Conservation (phyloP, 169 alveolate genomes). For the Ichthyophthirius multifiliis region DNA sequence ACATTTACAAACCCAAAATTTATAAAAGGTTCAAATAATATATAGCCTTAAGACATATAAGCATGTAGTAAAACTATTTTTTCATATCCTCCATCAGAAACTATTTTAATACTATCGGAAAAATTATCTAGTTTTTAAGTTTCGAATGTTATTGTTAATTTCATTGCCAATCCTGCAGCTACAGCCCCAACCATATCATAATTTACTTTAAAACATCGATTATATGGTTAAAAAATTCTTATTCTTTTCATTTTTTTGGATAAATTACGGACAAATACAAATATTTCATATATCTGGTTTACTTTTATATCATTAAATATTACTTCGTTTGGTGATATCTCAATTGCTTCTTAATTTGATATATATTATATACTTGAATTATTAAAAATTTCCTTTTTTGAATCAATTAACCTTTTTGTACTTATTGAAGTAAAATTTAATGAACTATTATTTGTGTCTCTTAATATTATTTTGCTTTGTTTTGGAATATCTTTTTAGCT, state of each 20-base stretch:
- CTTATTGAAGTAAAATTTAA: too few relatives aligned
- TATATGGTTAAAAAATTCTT: constrained; percentile 71
- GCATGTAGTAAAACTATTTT: constrained; percentile 30
- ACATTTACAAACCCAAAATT: constrained; percentile 76
- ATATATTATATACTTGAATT: not conserved
- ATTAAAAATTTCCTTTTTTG: too few relatives aligned
- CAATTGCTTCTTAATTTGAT: constrained; percentile 28
- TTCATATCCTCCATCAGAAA: constrained; percentile 32
- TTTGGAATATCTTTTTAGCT: too few relatives aligned
- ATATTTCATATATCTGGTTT: constrained; percentile 81
- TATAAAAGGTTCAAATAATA: constrained; percentile 43
- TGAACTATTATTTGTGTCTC: too few relatives aligned
- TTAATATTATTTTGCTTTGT: too few relatives aligned
- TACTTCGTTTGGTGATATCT: constrained; percentile 34
- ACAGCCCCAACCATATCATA: constrained; percentile 73
- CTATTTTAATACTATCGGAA: constrained; percentile 57
- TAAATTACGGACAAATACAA: constrained; percentile 76
- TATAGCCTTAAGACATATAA: constrained; percentile 28
- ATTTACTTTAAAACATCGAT: constrained; percentile 61
- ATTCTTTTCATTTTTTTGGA: constrained; percentile 70
- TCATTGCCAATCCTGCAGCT: constrained; percentile 73
- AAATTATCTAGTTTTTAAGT: constrained; percentile 71
- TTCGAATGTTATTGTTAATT: constrained; percentile 78
- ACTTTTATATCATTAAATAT: constrained; percentile 71
- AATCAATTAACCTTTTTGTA: too few relatives aligned